Evolutionary conservation across 805 yeast genomes (phyloP), one percentile per base, ranked within the genome.

Genomic region (Barnettozyma pratensis): DNA sequence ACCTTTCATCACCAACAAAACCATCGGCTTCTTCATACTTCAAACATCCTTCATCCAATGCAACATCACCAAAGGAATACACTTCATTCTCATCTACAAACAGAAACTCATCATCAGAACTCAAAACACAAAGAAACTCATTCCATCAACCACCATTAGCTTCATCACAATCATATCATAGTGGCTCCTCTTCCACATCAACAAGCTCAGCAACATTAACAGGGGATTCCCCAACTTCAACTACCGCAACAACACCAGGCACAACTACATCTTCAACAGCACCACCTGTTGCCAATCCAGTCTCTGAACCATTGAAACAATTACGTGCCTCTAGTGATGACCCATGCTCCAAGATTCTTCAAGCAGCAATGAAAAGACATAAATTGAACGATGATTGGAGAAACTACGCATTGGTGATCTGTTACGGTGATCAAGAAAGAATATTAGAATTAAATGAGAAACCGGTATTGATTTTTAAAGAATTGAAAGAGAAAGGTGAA

Each of bases 341-440:
- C 58, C 90, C 97, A 2, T 90, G 97, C 63, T 82, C 85, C 57
- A 87, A 87, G 63, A 85, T 92, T 26, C 69, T 94, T 42, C 95
- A 87, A 59, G 88, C 85, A 35, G 97, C 96, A 5, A 83, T 89
- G 86, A 80, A 83, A 56, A 76, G 95, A 52, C 96, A 91, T 67
- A 83, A 82, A 50, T 74, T 92, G 43, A 81, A 80, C 41, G 78
- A 80, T 32, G 96, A 89, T 61, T 87, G 96, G 91, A 76, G 86
- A 45, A 85, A 88, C 59, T 92, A 90, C 62, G 96, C 91, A 2
- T 70, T 92, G 45, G 90, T 91, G 14, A 86, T 92, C 12, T 86
- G 95, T 61, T 90, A 88, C 62, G 96, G 94, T 27, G 96, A 90
- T 63, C 85, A 85, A 59, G 97, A 92, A 61, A 71, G 97, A 30